A percentile compares a stretch with the other conserved stretches of the same genome.
Conservation (phyloP, 2,329 filamentous ascomycete species). For the Coniella lustricola region DNA sequence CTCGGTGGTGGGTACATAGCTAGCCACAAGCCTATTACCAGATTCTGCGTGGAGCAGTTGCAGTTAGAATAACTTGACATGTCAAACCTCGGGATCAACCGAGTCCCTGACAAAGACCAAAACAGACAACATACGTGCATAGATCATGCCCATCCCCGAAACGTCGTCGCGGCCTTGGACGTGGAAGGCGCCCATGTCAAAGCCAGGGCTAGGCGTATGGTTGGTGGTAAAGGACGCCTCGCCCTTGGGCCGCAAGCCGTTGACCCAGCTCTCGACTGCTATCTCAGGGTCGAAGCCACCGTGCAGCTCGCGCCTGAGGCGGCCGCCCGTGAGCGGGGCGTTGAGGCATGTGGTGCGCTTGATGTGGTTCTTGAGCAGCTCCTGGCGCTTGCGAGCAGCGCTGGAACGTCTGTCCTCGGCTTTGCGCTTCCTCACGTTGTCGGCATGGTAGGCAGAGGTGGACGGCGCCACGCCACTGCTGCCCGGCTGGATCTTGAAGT, state of each 20-base stretch:
- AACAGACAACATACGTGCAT: slow-evolving; percentile 19
- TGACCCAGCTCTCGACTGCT: slow-evolving; percentile 31
- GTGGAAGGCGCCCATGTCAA: slow-evolving; percentile 10
- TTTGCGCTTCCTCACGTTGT: slow-evolving; percentile 42
- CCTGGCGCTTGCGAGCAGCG: slow-evolving; percentile 8
- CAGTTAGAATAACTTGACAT: too few relatives aligned
- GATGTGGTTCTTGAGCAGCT: slow-evolving; percentile 19
- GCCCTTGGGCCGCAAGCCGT: slow-evolving; percentile 33
- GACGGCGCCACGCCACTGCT: slow-evolving; percentile 25
- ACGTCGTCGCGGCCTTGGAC: slow-evolving; percentile 32
- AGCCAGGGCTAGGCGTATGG: slow-evolving; percentile 33
- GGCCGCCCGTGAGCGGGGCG: slow-evolving; percentile 26
- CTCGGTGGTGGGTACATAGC: slow-evolving; percentile 36
- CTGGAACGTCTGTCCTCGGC: slow-evolving; percentile 33
- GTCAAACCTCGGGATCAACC: background rate
- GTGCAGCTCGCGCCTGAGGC: slow-evolving; percentile 30
- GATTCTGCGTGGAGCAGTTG: slow-evolving; percentile 27
- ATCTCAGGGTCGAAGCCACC: slow-evolving; percentile 22
- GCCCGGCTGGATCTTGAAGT: slow-evolving; percentile 59
- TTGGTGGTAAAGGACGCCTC: slow-evolving; percentile 25
- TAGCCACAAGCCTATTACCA: slow-evolving; percentile 27
- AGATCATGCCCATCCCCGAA: slow-evolving; percentile 35
- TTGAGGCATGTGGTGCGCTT: slow-evolving; percentile 27
- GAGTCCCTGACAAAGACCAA: too few relatives aligned
- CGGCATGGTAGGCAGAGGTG: slow-evolving; percentile 43